A percentile compares a stretch with the other conserved stretches of the same genome.
Evolutionary conservation across 2,329 filamentous ascomycete genomes (phyloP).

Genomic region (Dichotomopilus funicola): DNA sequence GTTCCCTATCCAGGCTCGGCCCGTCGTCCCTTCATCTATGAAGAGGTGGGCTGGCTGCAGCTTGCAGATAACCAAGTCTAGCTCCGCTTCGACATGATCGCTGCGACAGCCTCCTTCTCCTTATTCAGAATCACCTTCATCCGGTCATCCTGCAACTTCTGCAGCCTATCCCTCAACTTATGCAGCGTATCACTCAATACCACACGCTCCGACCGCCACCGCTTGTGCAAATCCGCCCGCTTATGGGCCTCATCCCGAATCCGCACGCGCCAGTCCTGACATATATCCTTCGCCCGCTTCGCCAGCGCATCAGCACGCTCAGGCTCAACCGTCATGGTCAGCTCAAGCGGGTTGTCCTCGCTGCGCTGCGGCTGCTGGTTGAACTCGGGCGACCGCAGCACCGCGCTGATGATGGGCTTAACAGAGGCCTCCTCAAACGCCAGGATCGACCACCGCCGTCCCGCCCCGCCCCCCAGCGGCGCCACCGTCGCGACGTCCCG

Average conservation of each 20-base stretch:
- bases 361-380: constrained; percentile 56
- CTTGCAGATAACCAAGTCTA: background rate
- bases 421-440: constrained; percentile 38
- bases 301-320: constrained; percentile 44
- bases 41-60: too few relatives aligned
- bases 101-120: constrained; percentile 44
- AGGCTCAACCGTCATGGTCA: constrained; percentile 47
- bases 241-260: constrained; percentile 42
- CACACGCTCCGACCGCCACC: constrained; percentile 40
- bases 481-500: constrained; percentile 50
- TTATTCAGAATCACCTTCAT: constrained; percentile 43
- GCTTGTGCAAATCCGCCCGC: constrained; percentile 43
- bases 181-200: constrained; percentile 39
- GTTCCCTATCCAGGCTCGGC: too few relatives aligned
- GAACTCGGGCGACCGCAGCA: constrained; percentile 46
- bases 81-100: constrained; percentile 20
- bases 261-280: constrained; percentile 45
- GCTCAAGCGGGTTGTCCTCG: constrained; percentile 54
- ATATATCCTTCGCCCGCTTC: constrained; percentile 38
- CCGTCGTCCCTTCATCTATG: too few relatives aligned
- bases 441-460: constrained; percentile 33
- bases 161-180: constrained; percentile 40
- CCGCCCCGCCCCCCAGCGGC: constrained; percentile 32
- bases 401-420: constrained; percentile 50
- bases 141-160: constrained; percentile 47